Conservation (phyloP, 345 rosid species). For the Eucalyptus curtisii region DNA sequence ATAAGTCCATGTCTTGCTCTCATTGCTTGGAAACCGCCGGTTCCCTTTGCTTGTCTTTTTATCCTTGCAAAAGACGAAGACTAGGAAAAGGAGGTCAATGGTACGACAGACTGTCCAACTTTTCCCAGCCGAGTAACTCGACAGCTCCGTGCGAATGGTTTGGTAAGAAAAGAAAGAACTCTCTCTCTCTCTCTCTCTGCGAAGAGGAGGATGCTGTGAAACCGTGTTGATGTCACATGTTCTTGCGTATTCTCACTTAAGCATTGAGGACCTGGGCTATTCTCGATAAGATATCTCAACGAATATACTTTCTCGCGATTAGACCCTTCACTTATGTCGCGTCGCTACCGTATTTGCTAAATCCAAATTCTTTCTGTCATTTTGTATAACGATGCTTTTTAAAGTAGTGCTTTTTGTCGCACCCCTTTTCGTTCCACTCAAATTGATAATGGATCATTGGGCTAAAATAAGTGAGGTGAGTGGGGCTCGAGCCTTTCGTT, state of each 20-base stretch:
- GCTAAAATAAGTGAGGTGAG: not conserved
- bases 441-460: not conserved
- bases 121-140: not conserved
- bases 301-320: not conserved
- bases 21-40: not conserved
- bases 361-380: not conserved
- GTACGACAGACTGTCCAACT: not conserved
- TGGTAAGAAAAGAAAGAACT: not conserved
- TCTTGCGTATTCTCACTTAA: not conserved
- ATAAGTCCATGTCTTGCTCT: not conserved
- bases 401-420: not conserved
- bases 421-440: not conserved
- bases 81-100: not conserved
- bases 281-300: not conserved
- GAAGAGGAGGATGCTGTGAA: not conserved
- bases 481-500: not conserved
- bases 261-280: not conserved
- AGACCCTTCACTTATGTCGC: not conserved
- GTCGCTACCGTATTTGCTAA: not conserved
- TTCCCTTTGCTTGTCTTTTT: not conserved
- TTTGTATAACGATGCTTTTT: not conserved
- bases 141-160: not conserved
- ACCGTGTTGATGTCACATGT: not conserved
- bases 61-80: not conserved
- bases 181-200: not conserved